Conservation (phyloP, 345 rosid species). For the Aurinia saxatilis region DNA sequence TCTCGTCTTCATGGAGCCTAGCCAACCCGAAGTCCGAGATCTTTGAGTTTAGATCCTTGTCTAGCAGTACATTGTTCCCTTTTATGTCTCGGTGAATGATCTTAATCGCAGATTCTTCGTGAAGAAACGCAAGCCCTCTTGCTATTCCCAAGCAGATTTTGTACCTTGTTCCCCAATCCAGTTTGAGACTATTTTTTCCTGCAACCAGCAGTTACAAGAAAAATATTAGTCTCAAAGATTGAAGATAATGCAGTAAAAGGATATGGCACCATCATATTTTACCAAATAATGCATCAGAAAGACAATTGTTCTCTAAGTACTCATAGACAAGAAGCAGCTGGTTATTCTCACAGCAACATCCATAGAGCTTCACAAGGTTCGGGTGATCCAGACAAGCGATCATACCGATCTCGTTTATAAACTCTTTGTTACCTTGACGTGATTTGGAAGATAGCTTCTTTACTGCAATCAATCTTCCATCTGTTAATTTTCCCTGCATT, state of each 20-base stretch:
- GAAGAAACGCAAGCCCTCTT: slow-evolving; percentile 26
- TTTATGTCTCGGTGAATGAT: slow-evolving; percentile 57
- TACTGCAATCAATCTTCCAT: slow-evolving; percentile 33
- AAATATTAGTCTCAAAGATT: not conserved
- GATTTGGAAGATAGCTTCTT: slow-evolving; percentile 39
- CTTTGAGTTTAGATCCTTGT: slow-evolving; percentile 40
- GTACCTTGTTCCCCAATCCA: slow-evolving; percentile 27
- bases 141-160: slow-evolving; percentile 28
- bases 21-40: slow-evolving; percentile 58
- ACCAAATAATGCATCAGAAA: slow-evolving; percentile 35
- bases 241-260: not conserved
- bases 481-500: slow-evolving; percentile 24
- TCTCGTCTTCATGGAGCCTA: slow-evolving; percentile 41
- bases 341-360: slow-evolving; percentile 37
- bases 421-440: slow-evolving; percentile 41
- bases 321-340: slow-evolving; percentile 40
- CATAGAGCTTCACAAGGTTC: slow-evolving; percentile 39
- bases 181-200: slow-evolving; percentile 17
- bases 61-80: slow-evolving; percentile 44
- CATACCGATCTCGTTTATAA: slow-evolving; percentile 37
- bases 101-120: slow-evolving; percentile 29
- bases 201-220: not conserved
- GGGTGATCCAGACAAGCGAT: slow-evolving; percentile 39
- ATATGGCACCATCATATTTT: not conserved
- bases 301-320: slow-evolving; percentile 43